These are phyloP conservation scores for Thalassiosira profunda DNA, from an alignment of 108 stramenopile genomes.

Conservation along the genomic window DNA sequence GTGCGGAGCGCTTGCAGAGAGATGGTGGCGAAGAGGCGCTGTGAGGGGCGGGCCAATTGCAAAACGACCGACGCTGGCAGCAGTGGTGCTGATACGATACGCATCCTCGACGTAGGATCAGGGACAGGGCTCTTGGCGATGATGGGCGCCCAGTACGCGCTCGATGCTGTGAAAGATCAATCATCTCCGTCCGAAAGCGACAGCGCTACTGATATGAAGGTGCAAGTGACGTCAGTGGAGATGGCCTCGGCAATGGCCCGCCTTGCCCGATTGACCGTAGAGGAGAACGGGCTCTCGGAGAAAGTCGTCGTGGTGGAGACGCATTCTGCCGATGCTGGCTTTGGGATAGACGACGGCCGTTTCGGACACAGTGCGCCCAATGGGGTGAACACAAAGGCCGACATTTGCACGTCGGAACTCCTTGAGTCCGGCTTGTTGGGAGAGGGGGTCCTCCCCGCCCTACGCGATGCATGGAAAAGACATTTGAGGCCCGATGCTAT, in stretches of 20 bases:
- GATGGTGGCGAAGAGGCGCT: conserved; percentile 8
- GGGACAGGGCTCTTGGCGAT: conserved; percentile 84
- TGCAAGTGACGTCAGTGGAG: conserved; percentile 64
- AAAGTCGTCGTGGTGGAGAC: conserved; percentile 54
- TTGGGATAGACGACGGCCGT: conserved; percentile 23
- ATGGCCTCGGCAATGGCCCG: conserved; percentile 85
- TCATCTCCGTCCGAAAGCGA: neutral
- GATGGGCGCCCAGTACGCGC: conserved; percentile 58
- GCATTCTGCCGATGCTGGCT: conserved; percentile 69
- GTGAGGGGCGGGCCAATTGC: neutral
- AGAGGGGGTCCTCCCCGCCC: conserved; percentile 79
- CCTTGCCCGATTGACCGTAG: conserved; percentile 59
- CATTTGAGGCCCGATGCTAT: conserved; percentile 70
- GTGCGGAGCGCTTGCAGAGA: conserved; percentile 54
- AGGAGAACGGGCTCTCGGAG: conserved; percentile 49
- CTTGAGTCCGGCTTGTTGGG: conserved; percentile 83
- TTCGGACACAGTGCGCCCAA: neutral
- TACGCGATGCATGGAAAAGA: conserved; percentile 85
- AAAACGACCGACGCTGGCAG: neutral
- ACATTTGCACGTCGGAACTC: conserved; percentile 83
- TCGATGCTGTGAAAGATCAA: neutral
- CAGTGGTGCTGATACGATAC: conserved; percentile 16
- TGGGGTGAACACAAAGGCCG: conserved; percentile 18
- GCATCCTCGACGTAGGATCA: conserved; percentile 79
- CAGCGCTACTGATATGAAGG: conserved; percentile 4